phyloP scores from a whole-genome alignment of 441 rosid species.

The Adansonia gregorii region DNA sequence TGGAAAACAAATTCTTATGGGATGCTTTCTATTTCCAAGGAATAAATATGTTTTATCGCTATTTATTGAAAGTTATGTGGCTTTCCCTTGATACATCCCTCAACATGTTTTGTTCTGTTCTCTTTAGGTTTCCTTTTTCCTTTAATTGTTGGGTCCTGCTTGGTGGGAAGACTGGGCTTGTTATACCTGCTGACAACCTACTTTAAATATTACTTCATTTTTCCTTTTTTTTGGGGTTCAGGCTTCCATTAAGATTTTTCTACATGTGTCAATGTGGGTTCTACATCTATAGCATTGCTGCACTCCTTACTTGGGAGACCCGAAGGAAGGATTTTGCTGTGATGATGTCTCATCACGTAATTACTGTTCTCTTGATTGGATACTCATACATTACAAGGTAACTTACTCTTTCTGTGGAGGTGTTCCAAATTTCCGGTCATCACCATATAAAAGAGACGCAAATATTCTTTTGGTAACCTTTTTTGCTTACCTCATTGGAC shows the following conservation, averaged over 20 bases:
- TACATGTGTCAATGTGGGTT: conserved; percentile 96
- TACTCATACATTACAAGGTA: conserved; percentile 83
- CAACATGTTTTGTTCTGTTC: neutral
- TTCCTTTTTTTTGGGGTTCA: conserved; percentile 39
- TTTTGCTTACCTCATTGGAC: neutral
- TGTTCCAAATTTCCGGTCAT: neutral
- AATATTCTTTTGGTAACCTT: conserved; percentile 11
- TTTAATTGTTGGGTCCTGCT: neutral
- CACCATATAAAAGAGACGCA: neutral
- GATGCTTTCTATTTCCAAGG: neutral
- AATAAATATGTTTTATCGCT: neutral
- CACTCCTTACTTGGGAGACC: conserved; percentile 90
- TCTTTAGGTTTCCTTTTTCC: neutral
- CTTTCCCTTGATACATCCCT: neutral
- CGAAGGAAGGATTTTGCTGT: conserved; percentile 93
- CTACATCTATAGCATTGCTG: conserved; percentile 73
- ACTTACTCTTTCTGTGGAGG: neutral
- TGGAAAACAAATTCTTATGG: conserved; percentile 2
- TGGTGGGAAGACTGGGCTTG: neutral
- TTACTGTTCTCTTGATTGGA: conserved; percentile 71
- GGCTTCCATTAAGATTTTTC: conserved; percentile 63
- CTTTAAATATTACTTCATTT: conserved; percentile 5
- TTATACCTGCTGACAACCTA: neutral
- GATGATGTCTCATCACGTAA: conserved; percentile 97
- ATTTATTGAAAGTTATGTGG: neutral